These are phyloP conservation scores for Cytospora chrysosperma DNA, from an alignment of 2,329 filamentous ascomycete genomes.

Conservation along the genomic window DNA sequence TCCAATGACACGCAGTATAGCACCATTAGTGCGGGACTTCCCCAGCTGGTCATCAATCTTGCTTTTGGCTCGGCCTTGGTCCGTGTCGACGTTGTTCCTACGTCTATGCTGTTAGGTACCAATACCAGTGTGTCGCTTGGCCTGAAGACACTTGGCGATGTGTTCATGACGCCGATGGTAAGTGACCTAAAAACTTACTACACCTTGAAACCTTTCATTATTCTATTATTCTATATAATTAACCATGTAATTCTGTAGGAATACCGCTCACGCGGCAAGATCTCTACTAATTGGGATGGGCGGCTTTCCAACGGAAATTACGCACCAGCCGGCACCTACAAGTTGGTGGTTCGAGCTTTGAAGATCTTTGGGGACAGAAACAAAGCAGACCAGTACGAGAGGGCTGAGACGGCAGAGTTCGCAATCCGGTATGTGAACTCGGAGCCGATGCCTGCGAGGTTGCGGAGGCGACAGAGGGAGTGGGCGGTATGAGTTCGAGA, in stretches of 20 bases:
- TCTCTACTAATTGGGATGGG: constrained; percentile 43
- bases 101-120: constrained; percentile 31
- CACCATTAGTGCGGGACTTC: constrained; percentile 32
- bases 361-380: constrained; percentile 50
- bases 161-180: constrained; percentile 41
- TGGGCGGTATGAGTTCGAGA: not conserved
- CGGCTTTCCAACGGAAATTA: constrained; percentile 46
- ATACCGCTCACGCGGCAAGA: constrained; percentile 35
- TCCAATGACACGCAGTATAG: constrained; percentile 31
- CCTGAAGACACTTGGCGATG: constrained; percentile 42
- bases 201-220: too few species aligned
- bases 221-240: too few species aligned
- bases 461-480: not conserved
- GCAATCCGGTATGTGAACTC: constrained; percentile 41
- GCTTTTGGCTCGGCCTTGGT: constrained; percentile 47
- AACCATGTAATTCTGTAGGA: not conserved
- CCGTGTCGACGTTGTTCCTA: constrained; percentile 45
- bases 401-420: constrained; percentile 42
- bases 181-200: too few species aligned
- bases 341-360: constrained; percentile 48
- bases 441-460: not conserved
- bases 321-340: constrained; percentile 50
- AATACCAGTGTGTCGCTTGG: constrained; percentile 36
- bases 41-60: constrained; percentile 41
- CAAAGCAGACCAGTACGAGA: constrained; percentile 47